Evolutionary conservation across 208 protist species (phyloP), one percentile per base, ranked within the genome.

Genomic region (Leishmania guyanensis): DNA sequence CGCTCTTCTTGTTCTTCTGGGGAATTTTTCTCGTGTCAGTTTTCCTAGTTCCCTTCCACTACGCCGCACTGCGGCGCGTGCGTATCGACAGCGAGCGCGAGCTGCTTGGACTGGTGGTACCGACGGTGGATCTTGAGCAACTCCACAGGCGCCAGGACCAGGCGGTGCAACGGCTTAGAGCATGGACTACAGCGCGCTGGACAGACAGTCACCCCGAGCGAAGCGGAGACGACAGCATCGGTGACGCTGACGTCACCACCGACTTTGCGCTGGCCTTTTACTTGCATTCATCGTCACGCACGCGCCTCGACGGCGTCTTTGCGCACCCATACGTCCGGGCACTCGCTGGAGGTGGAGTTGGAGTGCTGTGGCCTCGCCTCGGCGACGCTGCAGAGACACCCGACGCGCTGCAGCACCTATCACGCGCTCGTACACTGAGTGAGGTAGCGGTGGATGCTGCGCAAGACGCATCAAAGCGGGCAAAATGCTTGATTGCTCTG

Each of bases 1-100:
- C 86, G 0, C 73, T 91, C 14, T 87, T 89, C 68, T 66, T 77
- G 29, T 86, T 90, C n/a, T 5, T 93, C 29, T 90, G 86, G 74
- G 83, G 66, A 29, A 62, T 85, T 17, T 56, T 77, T n/a, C 78
- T 93, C 5, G 69, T 88, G 3, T 88, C 88, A 0, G 62, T 93
- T 16, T 93, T 91, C 50, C 73, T 93, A 26, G 46, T 91, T 29
- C 90, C 90, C 9, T 90, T 80, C 71, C 79, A 93, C 75, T 83
- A 86, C 80, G 64, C 79, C 0, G 79, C 83, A 10, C 65, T 93
- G 20, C 83, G 86, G 0, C 86, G 86, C 12, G 17, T 87, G 46
- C 81, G 78, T 3, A 48, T 85, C 68, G 62, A 84, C 46, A 58
- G 39, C 48, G 70, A 66, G 65, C 60, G 79, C 16, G 84, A 83